These are phyloP conservation scores for Kurtzmaniella fragi DNA, from an alignment of 805 yeast species.

Conservation along the genomic window DNA sequence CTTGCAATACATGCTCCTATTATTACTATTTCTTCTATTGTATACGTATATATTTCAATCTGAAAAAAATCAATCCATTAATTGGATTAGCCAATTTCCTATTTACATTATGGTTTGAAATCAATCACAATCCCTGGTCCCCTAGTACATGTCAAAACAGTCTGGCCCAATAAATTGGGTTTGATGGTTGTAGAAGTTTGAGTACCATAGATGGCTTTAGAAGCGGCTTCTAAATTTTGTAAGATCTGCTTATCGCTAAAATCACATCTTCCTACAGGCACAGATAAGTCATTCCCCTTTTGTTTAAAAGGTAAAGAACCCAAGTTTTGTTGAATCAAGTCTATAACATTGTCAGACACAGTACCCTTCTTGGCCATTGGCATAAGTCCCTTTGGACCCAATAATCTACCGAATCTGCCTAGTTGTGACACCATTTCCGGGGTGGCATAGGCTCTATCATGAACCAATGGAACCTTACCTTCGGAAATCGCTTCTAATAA, in stretches of 20 bases:
- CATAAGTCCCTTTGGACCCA: constrained; percentile 89
- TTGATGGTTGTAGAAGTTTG: constrained; percentile 58
- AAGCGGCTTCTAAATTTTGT: constrained; percentile 63
- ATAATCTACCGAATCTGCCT: constrained; percentile 62
- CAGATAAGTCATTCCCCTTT: constrained; percentile 50
- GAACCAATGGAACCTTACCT: constrained; percentile 43
- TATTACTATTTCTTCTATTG: no score
- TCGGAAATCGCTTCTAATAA: constrained; percentile 57
- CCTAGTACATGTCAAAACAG: constrained; percentile 61
- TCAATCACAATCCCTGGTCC: constrained; percentile 76
- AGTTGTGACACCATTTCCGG: constrained; percentile 70
- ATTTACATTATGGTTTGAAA: constrained; percentile 13
- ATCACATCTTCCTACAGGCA: constrained; percentile 73
- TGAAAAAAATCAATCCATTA: neutral
- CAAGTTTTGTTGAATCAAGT: constrained; percentile 47
- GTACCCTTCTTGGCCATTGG: constrained; percentile 86
- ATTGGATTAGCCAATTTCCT: neutral
- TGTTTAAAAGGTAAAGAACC: constrained; percentile 81
- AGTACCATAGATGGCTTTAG: constrained; percentile 54
- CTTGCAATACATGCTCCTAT: no score
- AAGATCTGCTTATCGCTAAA: constrained; percentile 75
- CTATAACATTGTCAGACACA: constrained; percentile 60
- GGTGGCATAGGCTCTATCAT: constrained; percentile 76
- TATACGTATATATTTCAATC: neutral
- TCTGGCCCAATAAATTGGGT: constrained; percentile 65